A percentile compares a stretch with the other conserved stretches of the same genome.
phyloP scores from a whole-genome alignment of 768 basidiomycete species.

The Thelephora ganbajun region DNA sequence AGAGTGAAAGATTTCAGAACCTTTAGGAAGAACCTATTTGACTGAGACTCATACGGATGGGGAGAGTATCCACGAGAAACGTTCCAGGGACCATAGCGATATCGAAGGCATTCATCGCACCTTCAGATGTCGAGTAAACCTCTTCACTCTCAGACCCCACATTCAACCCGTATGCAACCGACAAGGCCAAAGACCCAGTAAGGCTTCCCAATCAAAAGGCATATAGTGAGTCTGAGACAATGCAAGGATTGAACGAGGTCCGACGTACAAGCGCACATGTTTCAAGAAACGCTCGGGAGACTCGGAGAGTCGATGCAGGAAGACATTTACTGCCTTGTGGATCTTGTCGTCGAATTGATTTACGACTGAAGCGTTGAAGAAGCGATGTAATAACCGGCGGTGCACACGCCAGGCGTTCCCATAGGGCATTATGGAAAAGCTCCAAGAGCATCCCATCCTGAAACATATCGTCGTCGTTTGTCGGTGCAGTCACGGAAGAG shows the following conservation, averaged over 20 bases:
- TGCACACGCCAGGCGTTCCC: not conserved
- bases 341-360: too few species aligned
- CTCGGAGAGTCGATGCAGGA: not conserved
- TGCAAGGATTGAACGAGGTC: not conserved
- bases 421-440: not conserved
- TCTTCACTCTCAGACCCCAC: not conserved
- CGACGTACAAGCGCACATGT: not conserved
- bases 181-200: too few species aligned
- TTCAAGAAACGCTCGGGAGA: not conserved
- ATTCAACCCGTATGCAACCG: not conserved
- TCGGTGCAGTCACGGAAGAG: not conserved
- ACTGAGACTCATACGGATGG: not conserved
- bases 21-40: not conserved
- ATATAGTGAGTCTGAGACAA: not conserved
- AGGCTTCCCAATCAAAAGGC: not conserved
- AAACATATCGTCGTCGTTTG: not conserved
- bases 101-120: not conserved
- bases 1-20: not conserved
- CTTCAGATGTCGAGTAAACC: not conserved
- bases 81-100: not conserved
- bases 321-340: too few species aligned
- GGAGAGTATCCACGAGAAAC: conserved; percentile 1
- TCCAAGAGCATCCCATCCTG: not conserved
- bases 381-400: too few species aligned
- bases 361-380: too few species aligned